Evolutionary conservation across 2,329 filamentous ascomycete genomes (phyloP), one percentile per base, ranked within the genome.

Genomic region (Diaporthe batatas): DNA sequence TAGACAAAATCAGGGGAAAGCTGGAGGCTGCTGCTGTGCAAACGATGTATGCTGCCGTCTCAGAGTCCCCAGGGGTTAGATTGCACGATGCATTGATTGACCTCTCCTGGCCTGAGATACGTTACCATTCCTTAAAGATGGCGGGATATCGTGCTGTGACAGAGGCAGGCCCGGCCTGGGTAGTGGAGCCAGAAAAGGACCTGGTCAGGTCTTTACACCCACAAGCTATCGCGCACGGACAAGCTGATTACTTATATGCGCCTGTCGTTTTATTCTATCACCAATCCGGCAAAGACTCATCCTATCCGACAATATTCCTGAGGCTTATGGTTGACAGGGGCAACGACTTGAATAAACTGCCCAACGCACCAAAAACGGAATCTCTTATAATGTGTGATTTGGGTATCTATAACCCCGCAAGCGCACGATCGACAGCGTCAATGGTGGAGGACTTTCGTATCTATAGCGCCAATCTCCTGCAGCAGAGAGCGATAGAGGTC

Each of bases 381-480:
- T 42, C 21, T 25, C 10, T 18, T 3, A 18, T 62, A 3, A 12
- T 11, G 2, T 62, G 57, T 44, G 57, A 44, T 5, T 14, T 62
- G n/a, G 57, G 57, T 18, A 62, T 62, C 18, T 42, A 21, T 23
- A 44, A 29, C 12, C 36, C 57, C 7, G 36, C 57, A n/a, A 59
- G n/a, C 6, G 34, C 57, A 10, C 23, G 57, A 11, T 59, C 57
- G 36, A 59, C 34, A 39, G 36, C 34, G 14, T 59, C 57, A 42
- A 59, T 59, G 36, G n/a, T 25, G 6, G 57, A 59, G 25, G 57
- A 59, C 34, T 59, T 59, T n/a, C 57, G 36, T 7, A 59, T 59
- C 4, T 44, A 59, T 23, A 59, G 57, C 36, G n/a, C 36, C 3
- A 29, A 59, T 59, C 34, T 59, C 16, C n/a, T 44, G 12, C n/a